A percentile compares a stretch with the other conserved stretches of the same genome.
phyloP scores from a whole-genome alignment of 1,284 basidiomycete species.

The Naganishia sp. region DNA sequence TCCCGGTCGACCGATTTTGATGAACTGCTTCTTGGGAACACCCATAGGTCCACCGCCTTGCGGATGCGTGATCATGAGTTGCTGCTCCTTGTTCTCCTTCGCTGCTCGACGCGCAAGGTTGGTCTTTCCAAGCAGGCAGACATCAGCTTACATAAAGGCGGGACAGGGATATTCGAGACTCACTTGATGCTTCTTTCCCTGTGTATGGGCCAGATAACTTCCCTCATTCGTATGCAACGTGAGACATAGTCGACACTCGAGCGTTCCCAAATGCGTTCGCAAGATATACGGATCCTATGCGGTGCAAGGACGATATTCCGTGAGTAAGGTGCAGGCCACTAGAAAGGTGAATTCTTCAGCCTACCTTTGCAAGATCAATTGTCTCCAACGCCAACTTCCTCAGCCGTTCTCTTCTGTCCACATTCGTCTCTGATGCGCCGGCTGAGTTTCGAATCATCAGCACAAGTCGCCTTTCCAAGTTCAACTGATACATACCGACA shows the following conservation, averaged over 20 bases:
- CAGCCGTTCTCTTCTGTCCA: constrained; percentile 91
- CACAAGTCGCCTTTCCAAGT: neutral
- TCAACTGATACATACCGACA: constrained; percentile 58
- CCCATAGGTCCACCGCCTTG: constrained; percentile 58
- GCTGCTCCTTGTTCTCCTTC: constrained; percentile 87
- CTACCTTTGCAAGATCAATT: constrained; percentile 88
- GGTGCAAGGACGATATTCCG: constrained; percentile 9
- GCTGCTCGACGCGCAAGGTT: constrained; percentile 96
- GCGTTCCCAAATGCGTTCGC: constrained; percentile 92
- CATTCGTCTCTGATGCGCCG: constrained; percentile 73
- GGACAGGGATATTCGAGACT: neutral
- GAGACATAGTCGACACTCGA: constrained; percentile 96
- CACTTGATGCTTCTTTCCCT: constrained; percentile 89
- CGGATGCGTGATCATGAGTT: constrained; percentile 77
- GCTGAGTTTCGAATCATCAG: constrained; percentile 35
- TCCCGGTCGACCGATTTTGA: constrained; percentile 90
- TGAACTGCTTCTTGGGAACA: constrained; percentile 75
- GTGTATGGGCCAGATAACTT: constrained; percentile 91
- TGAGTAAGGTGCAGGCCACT: neutral
- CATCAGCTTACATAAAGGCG: neutral
- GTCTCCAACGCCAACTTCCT: constrained; percentile 94
- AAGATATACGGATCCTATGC: constrained; percentile 96
- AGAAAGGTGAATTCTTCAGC: constrained; percentile 33
- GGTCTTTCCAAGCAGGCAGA: constrained; percentile 59
- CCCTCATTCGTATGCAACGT: constrained; percentile 99